Evolutionary conservation across 805 yeast species (phyloP).

Genomic region (Lachancea waltii): DNA sequence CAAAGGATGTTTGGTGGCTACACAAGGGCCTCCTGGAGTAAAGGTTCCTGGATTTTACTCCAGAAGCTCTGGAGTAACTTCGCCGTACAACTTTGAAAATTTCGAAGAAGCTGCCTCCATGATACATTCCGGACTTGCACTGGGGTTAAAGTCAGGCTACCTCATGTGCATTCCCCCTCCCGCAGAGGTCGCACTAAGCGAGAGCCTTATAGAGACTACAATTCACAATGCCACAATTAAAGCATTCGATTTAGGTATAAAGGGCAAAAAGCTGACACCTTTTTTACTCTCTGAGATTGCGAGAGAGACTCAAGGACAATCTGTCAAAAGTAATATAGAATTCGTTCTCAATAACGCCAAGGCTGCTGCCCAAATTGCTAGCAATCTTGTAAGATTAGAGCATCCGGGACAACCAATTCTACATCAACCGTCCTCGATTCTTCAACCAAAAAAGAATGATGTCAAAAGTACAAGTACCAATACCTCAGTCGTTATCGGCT

Average conservation of each 20-base stretch:
- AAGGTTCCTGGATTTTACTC: slow-evolving; percentile 78
- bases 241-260: slow-evolving; percentile 46
- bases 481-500: slow-evolving; percentile 54
- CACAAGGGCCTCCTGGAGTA: slow-evolving; percentile 47
- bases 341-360: slow-evolving; percentile 74
- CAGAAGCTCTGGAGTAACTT: slow-evolving; percentile 62
- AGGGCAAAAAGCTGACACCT: slow-evolving; percentile 77
- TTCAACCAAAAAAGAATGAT: too few relatives aligned
- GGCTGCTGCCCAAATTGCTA: slow-evolving; percentile 63
- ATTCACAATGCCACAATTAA: slow-evolving; percentile 53
- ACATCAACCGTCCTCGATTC: too few relatives aligned
- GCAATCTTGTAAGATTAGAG: slow-evolving; percentile 32
- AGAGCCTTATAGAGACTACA: slow-evolving; percentile 44
- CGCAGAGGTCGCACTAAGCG: slow-evolving; percentile 47
- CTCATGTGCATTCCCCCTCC: slow-evolving; percentile 85
- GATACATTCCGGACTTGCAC: slow-evolving; percentile 40
- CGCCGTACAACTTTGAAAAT: slow-evolving; percentile 58
- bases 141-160: slow-evolving; percentile 59
- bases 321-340: slow-evolving; percentile 63
- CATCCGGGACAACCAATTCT: neutral
- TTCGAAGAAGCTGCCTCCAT: slow-evolving; percentile 57
- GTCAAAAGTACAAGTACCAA: slow-evolving; percentile 2
- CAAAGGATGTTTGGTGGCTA: slow-evolving; percentile 81
- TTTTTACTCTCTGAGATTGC: slow-evolving; percentile 62
- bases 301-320: slow-evolving; percentile 58